Percentiles rank a stretch among this genome's conserved stretches.
phyloP scores from a whole-genome alignment of 179 eudicot species.

The Corrigiola litoralis region DNA sequence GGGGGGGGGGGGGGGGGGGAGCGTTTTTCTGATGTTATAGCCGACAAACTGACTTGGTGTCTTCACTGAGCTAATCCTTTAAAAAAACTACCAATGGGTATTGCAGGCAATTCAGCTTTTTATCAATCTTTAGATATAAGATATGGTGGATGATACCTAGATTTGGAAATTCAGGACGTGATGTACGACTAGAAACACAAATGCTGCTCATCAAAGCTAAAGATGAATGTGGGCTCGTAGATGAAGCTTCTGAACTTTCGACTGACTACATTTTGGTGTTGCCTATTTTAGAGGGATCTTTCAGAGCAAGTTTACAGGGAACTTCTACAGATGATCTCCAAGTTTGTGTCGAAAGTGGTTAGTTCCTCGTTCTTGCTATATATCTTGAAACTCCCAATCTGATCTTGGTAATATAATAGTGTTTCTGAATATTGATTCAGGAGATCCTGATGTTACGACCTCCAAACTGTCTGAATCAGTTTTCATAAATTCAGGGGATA shows the following conservation, averaged over 20 bases:
- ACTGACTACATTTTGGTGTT: slow-evolving; percentile 44
- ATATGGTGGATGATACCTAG: slow-evolving; percentile 88
- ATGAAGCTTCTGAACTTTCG: slow-evolving; percentile 9
- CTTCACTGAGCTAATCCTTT: no score
- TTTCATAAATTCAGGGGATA: slow-evolving; percentile 54
- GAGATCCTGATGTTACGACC: slow-evolving; percentile 49
- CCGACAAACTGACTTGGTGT: no score
- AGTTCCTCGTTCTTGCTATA: slow-evolving; percentile 13
- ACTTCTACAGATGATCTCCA: slow-evolving; percentile 44
- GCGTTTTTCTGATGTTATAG: no score
- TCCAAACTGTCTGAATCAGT: slow-evolving; percentile 40
- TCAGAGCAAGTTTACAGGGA: slow-evolving; percentile 56
- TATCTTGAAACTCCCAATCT: neutral
- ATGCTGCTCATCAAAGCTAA: slow-evolving; percentile 57
- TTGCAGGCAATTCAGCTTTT: slow-evolving; percentile 52
- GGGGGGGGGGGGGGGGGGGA: no score
- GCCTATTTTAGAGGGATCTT: slow-evolving; percentile 62
- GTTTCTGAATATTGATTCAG: slow-evolving; percentile 19
- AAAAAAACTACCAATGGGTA: slow-evolving; percentile 3
- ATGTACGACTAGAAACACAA: slow-evolving; percentile 62
- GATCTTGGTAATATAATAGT: neutral
- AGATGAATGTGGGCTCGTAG: slow-evolving; percentile 32
- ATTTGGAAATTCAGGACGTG: slow-evolving; percentile 50
- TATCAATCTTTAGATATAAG: slow-evolving; percentile 57
- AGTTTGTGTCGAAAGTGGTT: slow-evolving; percentile 64